Evolutionary conservation across 1,284 basidiomycete species (phyloP).

Genomic region (Cryptococcus sp.): DNA sequence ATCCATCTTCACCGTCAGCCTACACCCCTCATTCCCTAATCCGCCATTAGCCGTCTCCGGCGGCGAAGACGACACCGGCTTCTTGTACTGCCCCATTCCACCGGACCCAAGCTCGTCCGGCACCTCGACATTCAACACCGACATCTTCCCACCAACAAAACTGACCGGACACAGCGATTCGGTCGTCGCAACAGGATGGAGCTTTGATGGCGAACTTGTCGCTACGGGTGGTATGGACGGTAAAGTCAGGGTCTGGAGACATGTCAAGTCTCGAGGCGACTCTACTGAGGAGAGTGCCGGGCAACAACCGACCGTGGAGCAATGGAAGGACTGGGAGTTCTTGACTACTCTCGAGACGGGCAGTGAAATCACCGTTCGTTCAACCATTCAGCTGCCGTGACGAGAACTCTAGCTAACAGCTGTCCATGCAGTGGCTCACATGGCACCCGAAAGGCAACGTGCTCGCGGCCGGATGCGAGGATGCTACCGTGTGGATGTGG

Average conservation of each 20-base stretch:
- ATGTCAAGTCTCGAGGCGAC: conserved; percentile 56
- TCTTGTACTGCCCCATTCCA: conserved; percentile 67
- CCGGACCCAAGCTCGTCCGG: conserved; percentile 20
- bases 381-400: not conserved
- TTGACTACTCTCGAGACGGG: conserved; percentile 88
- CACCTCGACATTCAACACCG: conserved; percentile 28
- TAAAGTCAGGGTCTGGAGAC: conserved; percentile 84
- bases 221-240: conserved; percentile 98
- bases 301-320: conserved; percentile 59
- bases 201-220: conserved; percentile 83
- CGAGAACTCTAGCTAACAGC: conserved; percentile 54
- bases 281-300: conserved; percentile 1
- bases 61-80: conserved; percentile 93
- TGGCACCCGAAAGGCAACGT: conserved; percentile 96
- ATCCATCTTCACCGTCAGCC: conserved; percentile 82
- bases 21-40: conserved; percentile 71
- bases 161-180: conserved; percentile 92
- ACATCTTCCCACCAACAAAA: conserved; percentile 75
- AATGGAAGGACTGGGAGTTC: conserved; percentile 85
- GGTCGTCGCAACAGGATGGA: conserved; percentile 79
- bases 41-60: conserved; percentile 85
- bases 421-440: conserved; percentile 73
- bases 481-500: conserved; percentile 98
- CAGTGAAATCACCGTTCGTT: conserved; percentile 86
- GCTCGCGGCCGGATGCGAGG: conserved; percentile 87